Evolutionary conservation across 1,284 basidiomycete genomes (phyloP), one percentile per base, ranked within the genome.

Genomic region (Rhizoctonia solani): DNA sequence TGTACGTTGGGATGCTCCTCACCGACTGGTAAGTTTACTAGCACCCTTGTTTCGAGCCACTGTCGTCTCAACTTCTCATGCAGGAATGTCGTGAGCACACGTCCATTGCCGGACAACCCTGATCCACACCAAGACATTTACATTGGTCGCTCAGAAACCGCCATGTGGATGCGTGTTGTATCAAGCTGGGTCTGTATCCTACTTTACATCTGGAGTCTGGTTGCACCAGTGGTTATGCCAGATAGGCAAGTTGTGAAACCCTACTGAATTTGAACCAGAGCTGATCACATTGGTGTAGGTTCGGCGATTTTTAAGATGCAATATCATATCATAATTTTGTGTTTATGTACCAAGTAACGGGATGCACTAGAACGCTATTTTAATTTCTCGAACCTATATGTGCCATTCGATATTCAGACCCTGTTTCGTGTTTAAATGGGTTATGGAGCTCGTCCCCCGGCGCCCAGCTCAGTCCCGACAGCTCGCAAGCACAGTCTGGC

Each of bases 81-180:
- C 73, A 93, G 90, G 89, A 92, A 92, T 72, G 82, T 92, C 44
- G 84, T 92, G 30, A 78, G 75, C 70, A 77, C 83, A 77, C 54
- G 52, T 14, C 53, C 78, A 13, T 46, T 61, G 79, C 46, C 75
- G 79, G 56, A 76, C 75, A 16, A 81, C 85, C 70, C 81, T 82
- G 41, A 83, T 84, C 63, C 56, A n/a, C 82, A 86, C 25, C 76
- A 75, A 37, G 90, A 96, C 72, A 93, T 98, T 37, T 95, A 93
- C 78, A 98, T 99, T 68, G 96, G 96, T 23, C 87, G 94, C 53
- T 96, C 93, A 9, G 92, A 95, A 75, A 90, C 92, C 3, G 94
- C 96, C 2, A 99, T 99, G 96, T 99, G 97, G 96, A 98, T 98
- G 92, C 83, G 97, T 4, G 85, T 98, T 50, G 90, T 98, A 37